These are phyloP conservation scores for Cyberlindnera mississippiensis DNA, from an alignment of 805 yeast species.

Conservation along the genomic window DNA sequence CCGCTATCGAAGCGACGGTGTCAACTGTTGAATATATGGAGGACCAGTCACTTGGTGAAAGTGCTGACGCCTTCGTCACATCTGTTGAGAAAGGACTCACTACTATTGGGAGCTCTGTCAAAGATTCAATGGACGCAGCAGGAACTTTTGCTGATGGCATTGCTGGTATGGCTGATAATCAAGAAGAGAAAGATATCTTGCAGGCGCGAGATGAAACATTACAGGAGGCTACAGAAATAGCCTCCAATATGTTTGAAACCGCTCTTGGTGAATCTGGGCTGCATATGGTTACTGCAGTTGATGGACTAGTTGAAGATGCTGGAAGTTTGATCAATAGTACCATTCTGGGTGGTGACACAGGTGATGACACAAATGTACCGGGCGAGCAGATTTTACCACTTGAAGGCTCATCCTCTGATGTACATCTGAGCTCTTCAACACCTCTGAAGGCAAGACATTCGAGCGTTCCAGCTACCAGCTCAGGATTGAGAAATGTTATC, in stretches of 20 bases:
- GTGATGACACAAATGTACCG: neutral
- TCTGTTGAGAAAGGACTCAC: constrained; percentile 1
- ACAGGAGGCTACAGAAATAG: neutral
- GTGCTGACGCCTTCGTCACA: constrained; percentile 1
- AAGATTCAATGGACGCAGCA: neutral
- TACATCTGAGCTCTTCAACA: constrained; percentile 3
- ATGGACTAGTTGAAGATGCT: constrained; percentile 5
- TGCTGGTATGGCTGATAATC: neutral
- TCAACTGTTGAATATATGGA: neutral
- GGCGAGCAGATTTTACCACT: neutral
- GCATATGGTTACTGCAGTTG: constrained; percentile 12
- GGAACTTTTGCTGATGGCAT: constrained; percentile 1
- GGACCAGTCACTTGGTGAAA: neutral
- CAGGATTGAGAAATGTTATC: neutral
- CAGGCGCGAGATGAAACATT: neutral
- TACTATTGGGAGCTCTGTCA: neutral
- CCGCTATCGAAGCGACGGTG: neutral
- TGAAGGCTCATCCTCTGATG: neutral
- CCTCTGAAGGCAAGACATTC: neutral
- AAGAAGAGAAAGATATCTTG: neutral
- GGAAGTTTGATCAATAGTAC: neutral
- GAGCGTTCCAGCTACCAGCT: neutral
- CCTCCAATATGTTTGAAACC: constrained; percentile 13
- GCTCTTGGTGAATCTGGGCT: constrained; percentile 16
- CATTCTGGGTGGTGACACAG: neutral